Evolutionary conservation across 495 filamentous ascomycete species (phyloP).

Genomic region (Penicillium canescens): DNA sequence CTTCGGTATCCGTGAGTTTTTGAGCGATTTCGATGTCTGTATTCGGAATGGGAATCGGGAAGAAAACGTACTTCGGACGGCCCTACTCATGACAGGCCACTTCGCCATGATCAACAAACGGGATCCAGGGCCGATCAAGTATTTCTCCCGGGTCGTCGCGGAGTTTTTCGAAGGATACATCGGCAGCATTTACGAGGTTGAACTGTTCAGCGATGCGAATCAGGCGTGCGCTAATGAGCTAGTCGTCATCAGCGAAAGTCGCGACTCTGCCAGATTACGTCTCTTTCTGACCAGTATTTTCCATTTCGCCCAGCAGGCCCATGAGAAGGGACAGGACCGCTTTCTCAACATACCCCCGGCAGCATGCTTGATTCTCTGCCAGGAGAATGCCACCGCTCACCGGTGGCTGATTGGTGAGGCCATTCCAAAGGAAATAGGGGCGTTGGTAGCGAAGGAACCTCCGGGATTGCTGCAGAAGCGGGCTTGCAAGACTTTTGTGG

Average conservation of each 20-base stretch:
- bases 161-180: slow-evolving; percentile 35
- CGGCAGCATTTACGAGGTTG: slow-evolving; percentile 25
- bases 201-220: slow-evolving; percentile 26
- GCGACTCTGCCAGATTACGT: slow-evolving; percentile 20
- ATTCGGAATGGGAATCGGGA: slow-evolving; percentile 22
- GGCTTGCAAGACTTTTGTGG: slow-evolving; percentile 22
- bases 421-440: slow-evolving; percentile 15
- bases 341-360: slow-evolving; percentile 20
- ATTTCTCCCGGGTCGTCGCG: slow-evolving; percentile 25
- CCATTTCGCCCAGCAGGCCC: slow-evolving; percentile 16
- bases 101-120: slow-evolving; percentile 34
- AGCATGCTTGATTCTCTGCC: slow-evolving; percentile 25
- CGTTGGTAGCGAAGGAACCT: slow-evolving; percentile 22
- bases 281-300: slow-evolving; percentile 27
- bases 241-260: slow-evolving; percentile 20
- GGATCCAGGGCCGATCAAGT: slow-evolving; percentile 26
- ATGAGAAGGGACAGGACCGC: slow-evolving; percentile 17
- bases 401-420: slow-evolving; percentile 26
- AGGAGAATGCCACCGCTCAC: slow-evolving; percentile 21
- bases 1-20: slow-evolving; percentile 26
- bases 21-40: slow-evolving; percentile 30
- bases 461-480: slow-evolving; percentile 24
- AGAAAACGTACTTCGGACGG: slow-evolving; percentile 26
- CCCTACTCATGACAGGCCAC: slow-evolving; percentile 25
- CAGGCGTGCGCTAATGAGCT: slow-evolving; percentile 30